These are phyloP conservation scores for Prunus padus DNA, from an alignment of 306 rosid genomes.

Conservation along the genomic window DNA sequence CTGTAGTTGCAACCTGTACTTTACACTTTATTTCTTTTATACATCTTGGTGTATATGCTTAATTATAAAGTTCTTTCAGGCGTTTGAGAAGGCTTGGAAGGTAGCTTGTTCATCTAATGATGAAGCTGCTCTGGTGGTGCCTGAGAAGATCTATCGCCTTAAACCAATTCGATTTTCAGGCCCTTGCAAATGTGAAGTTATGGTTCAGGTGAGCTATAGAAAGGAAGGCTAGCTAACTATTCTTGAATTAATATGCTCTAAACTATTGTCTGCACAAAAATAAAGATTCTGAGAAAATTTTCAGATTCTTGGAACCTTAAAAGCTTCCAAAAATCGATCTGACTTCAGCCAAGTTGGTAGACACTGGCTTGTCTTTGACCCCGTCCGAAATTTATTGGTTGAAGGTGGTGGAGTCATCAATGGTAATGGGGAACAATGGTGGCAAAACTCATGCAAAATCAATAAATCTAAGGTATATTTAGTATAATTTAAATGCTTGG, in stretches of 20 bases:
- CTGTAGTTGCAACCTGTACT: no score
- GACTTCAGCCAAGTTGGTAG: constrained; percentile 49
- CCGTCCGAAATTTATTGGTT: constrained; percentile 34
- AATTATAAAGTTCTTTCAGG: constrained; percentile 30
- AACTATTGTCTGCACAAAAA: not conserved
- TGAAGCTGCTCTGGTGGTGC: constrained; percentile 40
- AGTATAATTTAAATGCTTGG: not conserved
- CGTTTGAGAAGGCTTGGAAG: constrained; percentile 71
- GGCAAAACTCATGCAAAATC: constrained; percentile 78
- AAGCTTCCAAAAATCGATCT: constrained; percentile 54
- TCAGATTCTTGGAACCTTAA: constrained; percentile 58
- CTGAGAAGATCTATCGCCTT: constrained; percentile 42
- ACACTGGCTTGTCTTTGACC: constrained; percentile 56
- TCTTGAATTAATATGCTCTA: no score
- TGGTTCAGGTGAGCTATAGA: constrained; percentile 42
- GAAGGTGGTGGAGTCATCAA: constrained; percentile 64
- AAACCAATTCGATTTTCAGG: constrained; percentile 67
- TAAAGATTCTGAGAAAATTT: not conserved
- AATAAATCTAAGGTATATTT: constrained; percentile 35
- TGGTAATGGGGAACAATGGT: constrained; percentile 84
- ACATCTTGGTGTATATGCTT: not conserved
- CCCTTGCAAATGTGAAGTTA: constrained; percentile 58
- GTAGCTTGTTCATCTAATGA: constrained; percentile 49
- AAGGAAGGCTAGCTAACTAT: not conserved
- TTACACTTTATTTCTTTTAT: no score